Evolutionary conservation across 2,329 filamentous ascomycete genomes (phyloP), one percentile per base, ranked within the genome.

Genomic region (Alternaria sp.): DNA sequence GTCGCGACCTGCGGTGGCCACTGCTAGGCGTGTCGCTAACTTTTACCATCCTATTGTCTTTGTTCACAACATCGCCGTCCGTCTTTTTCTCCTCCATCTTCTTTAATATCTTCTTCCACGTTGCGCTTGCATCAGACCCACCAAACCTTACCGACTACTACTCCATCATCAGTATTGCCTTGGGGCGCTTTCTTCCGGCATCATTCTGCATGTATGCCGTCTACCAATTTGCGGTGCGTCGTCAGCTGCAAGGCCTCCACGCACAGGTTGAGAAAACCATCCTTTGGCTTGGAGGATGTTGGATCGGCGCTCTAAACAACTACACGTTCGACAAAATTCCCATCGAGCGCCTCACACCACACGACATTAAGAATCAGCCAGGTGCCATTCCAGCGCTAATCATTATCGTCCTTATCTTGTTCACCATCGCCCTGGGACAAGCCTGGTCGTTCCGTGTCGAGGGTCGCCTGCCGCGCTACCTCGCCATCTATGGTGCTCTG

Each of bases 301-400:
- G 96, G 91, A 88, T 97, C 40, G 95, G 94, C 16, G 90, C 92
- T 1, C 81, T 99, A 67, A 94, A 94, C 73, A 98, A 98, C 80
- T 96, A 97, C 79, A 98, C 95, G 0, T 92, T 99, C 73, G 91
- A 93, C 71, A 91, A 92, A 80, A 97, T 99, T 63, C 95, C 95
- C 0, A 95, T 99, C 67, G 89, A 93, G 78, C 90, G 95, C 3
- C 85, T 99, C n/a, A 98, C 92, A 9, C 89, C 90, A 0, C 93
- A 96, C 75, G 95, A 99, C 74, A 87, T 99, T 44, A 82, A 90
- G 49, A 90, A 93, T 69, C 93, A 99, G 74, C 94, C 95, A 0
- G 95, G 95, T 8, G 95, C 94, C 0, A 90, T 92, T 57, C 86
- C 92, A 1, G 94, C 95, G 0, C 82, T 99, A 50, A 87, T 92